Evolutionary conservation across 2,329 filamentous ascomycete genomes (phyloP).

Genomic region (Hymenoscyphus fructigenus): DNA sequence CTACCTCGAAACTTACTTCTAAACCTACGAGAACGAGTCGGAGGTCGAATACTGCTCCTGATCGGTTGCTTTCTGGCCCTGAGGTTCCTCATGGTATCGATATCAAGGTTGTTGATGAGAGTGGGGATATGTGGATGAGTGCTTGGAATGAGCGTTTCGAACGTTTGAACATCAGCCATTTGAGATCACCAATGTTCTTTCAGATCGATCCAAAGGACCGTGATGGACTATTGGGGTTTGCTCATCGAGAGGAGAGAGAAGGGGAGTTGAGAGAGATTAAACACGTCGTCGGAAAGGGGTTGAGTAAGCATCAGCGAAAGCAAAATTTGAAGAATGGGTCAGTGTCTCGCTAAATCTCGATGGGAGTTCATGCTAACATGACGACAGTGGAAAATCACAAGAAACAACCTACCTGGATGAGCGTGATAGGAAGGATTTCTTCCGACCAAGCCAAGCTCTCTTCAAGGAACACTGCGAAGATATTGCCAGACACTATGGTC

Average conservation of each 20-base stretch:
- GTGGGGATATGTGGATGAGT: constrained; percentile 63
- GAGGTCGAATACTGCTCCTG: constrained; percentile 38
- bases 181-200: constrained; percentile 81
- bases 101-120: constrained; percentile 67
- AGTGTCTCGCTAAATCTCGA: constrained; percentile 30
- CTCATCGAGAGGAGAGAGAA: constrained; percentile 57
- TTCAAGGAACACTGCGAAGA: constrained; percentile 62
- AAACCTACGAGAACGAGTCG: constrained; percentile 33
- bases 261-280: constrained; percentile 67
- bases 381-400: constrained; percentile 38
- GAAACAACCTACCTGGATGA: constrained; percentile 51
- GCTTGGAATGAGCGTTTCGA: constrained; percentile 70
- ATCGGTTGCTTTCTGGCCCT: constrained; percentile 32
- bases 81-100: constrained; percentile 22
- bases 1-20: constrained; percentile 51
- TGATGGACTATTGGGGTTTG: constrained; percentile 69
- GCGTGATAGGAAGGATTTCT: constrained; percentile 68
- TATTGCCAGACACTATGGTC: constrained; percentile 56
- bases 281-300: constrained; percentile 74
- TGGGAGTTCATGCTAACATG: background rate
- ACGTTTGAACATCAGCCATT: constrained; percentile 66
- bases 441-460: constrained; percentile 59
- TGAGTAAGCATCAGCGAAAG: constrained; percentile 79
- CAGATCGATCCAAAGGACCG: constrained; percentile 75
- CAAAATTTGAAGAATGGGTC: constrained; percentile 48